These are phyloP conservation scores for Shiraia sp. DNA, from an alignment of 2,329 filamentous ascomycete genomes.

Conservation along the genomic window DNA sequence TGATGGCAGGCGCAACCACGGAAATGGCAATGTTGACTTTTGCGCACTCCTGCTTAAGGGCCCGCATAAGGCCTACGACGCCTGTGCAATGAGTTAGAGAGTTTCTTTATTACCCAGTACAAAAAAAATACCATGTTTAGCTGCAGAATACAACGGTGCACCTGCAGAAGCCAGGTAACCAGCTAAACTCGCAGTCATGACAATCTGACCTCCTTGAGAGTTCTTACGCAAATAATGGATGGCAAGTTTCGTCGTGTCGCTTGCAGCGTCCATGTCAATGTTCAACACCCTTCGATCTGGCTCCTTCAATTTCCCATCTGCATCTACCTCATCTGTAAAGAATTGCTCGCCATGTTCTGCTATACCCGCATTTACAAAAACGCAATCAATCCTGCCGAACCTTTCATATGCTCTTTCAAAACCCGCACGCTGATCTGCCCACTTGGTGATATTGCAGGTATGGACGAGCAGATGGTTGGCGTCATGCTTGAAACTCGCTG, in stretches of 20 bases:
- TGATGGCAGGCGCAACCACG: conserved; percentile 55
- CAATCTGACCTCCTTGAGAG: conserved; percentile 49
- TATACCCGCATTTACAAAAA: conserved; percentile 57
- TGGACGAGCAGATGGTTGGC: conserved; percentile 38
- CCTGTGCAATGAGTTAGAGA: conserved; percentile 21
- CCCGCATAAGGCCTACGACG: conserved; percentile 55
- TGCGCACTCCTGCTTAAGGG: conserved; percentile 54
- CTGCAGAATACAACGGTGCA: conserved; percentile 53
- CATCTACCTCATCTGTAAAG: conserved; percentile 52
- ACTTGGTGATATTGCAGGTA: conserved; percentile 52
- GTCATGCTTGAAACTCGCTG: conserved; percentile 35
- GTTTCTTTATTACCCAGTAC: not conserved
- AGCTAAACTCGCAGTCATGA: conserved; percentile 54
- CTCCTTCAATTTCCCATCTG: conserved; percentile 48
- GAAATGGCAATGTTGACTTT: conserved; percentile 52
- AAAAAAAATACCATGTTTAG: conserved; percentile 50
- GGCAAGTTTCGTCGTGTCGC: conserved; percentile 53
- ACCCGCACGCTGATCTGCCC: conserved; percentile 50
- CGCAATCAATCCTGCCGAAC: conserved; percentile 51
- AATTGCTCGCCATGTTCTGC: conserved; percentile 55
- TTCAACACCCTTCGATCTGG: conserved; percentile 52
- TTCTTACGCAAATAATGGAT: conserved; percentile 53
- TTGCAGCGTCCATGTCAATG: conserved; percentile 53
- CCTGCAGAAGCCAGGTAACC: conserved; percentile 55
- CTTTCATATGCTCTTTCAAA: conserved; percentile 48